These are phyloP conservation scores for Salix dunnii DNA, from an alignment of 345 rosid genomes.

Conservation along the genomic window DNA sequence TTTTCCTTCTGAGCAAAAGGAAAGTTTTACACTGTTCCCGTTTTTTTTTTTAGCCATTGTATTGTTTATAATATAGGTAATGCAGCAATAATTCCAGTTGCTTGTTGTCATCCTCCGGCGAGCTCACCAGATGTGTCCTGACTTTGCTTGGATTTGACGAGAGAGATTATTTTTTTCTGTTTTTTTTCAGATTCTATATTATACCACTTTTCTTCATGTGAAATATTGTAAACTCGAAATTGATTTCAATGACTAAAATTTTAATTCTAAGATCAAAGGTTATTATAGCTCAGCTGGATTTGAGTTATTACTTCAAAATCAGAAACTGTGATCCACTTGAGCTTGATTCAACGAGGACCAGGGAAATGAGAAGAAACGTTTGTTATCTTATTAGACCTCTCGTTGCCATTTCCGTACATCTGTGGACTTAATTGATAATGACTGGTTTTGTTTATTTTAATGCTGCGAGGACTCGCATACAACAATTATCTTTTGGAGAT, in stretches of 20 bases:
- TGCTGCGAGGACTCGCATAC: too few relatives aligned
- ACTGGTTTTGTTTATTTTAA: too few relatives aligned
- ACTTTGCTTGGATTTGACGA: slow-evolving; percentile 24
- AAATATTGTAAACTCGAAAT: slow-evolving; percentile 1
- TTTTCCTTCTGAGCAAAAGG: slow-evolving; percentile 10
- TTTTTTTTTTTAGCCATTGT: slow-evolving; percentile 13
- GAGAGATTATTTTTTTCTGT: neutral
- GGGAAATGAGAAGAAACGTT: too few relatives aligned
- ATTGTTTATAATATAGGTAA: slow-evolving; percentile 30
- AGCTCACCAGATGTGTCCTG: slow-evolving; percentile 19
- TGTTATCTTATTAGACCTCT: too few relatives aligned
- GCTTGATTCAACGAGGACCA: too few relatives aligned
- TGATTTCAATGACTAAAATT: neutral
- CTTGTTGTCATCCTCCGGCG: slow-evolving; percentile 26
- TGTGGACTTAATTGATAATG: too few relatives aligned
- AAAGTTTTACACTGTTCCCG: slow-evolving; percentile 13
- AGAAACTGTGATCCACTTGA: too few relatives aligned
- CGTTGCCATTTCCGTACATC: too few relatives aligned
- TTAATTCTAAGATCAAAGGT: neutral
- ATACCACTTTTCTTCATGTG: slow-evolving; percentile 1
- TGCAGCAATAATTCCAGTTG: slow-evolving; percentile 53
- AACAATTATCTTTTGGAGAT: too few relatives aligned
- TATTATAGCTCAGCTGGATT: neutral
- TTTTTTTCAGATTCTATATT: slow-evolving; percentile 10
- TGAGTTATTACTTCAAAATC: too few relatives aligned